Base-by-base conservation (phyloP, 352 stramenopile genomes). In the Plasmopara viticola region DNA sequence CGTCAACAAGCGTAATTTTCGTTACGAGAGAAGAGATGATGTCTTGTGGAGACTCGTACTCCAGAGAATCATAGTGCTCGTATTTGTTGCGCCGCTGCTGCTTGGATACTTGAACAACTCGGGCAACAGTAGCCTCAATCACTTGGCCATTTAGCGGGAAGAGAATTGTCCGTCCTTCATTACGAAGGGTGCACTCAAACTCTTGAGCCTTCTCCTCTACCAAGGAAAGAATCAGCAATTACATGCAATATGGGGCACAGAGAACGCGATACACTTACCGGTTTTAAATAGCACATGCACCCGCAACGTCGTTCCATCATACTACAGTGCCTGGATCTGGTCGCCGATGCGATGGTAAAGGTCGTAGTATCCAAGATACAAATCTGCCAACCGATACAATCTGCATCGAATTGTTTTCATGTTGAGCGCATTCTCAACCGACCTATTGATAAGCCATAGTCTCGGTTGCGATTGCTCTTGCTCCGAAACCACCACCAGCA, bases 301-400 rank as follows among this genome's bases (percentile, higher is more conserved):
- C 9, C 25, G 14, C 42, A 48, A 37, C 20, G 20, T 48, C 20
- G 8, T 18, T 2, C n/a, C 45, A 18, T 62, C 48, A 38, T 58
- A 62, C 56, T 48, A 62, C 0, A 58, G 38, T 9, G 56, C 48
- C 1, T 13, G 44, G 20, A 56, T 40, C 2, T 37, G 52, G 3
- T 58, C 56, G 0, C 30, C 56, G n/a, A 38, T 15, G 10, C 48
- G 56, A 35, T 5, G 56, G 0, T 0, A 37, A 28, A 39, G 56
- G 40, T 58, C 56, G 5, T 64, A 64, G 33, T 55, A 58, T 55
- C 49, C 56, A 58, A 58, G 10, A 6, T 40, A 40, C 41, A 5
- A 55, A 43, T 1, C 20, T 17, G 39, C 50, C 49, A 54, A 7
- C 2, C 37, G 20, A 20, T 54, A 54, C 5, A 63, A 7, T 35